Evolutionary conservation across 2,329 filamentous ascomycete genomes (phyloP).

Genomic region (Cadophora malorum): DNA sequence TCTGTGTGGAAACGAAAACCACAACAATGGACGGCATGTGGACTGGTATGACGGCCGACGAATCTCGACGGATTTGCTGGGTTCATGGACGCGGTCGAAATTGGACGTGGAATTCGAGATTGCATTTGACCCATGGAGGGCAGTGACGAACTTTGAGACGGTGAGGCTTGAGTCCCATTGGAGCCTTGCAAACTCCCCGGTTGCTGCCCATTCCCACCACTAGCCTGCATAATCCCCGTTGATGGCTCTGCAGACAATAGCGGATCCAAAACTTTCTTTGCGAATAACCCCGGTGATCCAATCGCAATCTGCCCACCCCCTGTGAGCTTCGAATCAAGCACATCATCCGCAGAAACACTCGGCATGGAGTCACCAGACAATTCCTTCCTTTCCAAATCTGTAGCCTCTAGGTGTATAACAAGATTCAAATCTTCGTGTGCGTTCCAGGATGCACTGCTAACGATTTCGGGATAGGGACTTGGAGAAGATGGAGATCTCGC

Average conservation of each 20-base stretch:
- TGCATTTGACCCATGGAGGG: background rate
- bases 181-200: background rate
- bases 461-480: background rate
- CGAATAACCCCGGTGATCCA: background rate
- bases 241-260: background rate
- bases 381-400: background rate
- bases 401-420: background rate
- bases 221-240: background rate
- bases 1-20: background rate
- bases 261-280: background rate
- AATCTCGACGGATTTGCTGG: background rate
- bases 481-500: background rate
- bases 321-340: background rate
- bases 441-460: background rate
- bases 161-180: background rate
- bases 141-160: background rate
- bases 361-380: background rate
- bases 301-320: background rate
- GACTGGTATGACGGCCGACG: background rate
- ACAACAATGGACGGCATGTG: background rate
- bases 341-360: background rate
- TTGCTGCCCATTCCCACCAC: background rate
- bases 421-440: background rate
- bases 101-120: background rate
- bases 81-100: background rate